phyloP scores from a whole-genome alignment of 805 yeast species.

The Cyberlindnera maclurae region DNA sequence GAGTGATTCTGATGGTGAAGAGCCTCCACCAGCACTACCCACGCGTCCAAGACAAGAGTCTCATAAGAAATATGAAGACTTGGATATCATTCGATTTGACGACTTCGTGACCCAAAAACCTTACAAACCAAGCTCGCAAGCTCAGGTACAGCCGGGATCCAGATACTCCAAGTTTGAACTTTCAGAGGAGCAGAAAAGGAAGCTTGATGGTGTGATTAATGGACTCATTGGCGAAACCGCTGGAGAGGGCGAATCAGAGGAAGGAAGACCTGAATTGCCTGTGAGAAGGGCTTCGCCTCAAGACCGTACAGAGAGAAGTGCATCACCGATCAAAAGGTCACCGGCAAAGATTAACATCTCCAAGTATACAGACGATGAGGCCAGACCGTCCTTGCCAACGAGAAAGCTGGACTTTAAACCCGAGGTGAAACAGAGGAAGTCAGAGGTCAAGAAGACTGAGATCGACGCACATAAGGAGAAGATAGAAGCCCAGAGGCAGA shows the following conservation, averaged over 20 bases:
- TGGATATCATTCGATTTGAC: constrained; percentile 22
- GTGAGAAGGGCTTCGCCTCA: constrained; percentile 1
- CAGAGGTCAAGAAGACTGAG: too few species aligned
- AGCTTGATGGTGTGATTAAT: constrained; percentile 15
- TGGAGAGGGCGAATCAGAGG: neutral
- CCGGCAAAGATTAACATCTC: constrained; percentile 14
- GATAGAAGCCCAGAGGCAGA: too few species aligned
- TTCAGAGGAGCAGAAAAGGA: constrained; percentile 12
- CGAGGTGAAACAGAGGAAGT: constrained; percentile 5
- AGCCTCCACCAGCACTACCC: neutral
- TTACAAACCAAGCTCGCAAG: neutral
- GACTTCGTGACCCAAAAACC: constrained; percentile 14
- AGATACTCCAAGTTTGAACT: constrained; percentile 18
- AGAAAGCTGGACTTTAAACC: neutral
- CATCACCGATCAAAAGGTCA: constrained; percentile 14
- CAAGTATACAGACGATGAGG: neutral
- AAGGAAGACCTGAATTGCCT: constrained; percentile 3
- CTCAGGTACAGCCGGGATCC: neutral
- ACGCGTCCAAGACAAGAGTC: constrained; percentile 1
- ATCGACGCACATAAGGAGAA: neutral
- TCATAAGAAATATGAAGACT: constrained; percentile 9
- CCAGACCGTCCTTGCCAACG: constrained; percentile 4
- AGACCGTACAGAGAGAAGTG: neutral
- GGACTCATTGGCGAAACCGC: constrained; percentile 9
- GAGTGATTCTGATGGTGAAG: neutral